Evolutionary conservation across 331 rosid species (phyloP).

Genomic region (Quercus phellos): DNA sequence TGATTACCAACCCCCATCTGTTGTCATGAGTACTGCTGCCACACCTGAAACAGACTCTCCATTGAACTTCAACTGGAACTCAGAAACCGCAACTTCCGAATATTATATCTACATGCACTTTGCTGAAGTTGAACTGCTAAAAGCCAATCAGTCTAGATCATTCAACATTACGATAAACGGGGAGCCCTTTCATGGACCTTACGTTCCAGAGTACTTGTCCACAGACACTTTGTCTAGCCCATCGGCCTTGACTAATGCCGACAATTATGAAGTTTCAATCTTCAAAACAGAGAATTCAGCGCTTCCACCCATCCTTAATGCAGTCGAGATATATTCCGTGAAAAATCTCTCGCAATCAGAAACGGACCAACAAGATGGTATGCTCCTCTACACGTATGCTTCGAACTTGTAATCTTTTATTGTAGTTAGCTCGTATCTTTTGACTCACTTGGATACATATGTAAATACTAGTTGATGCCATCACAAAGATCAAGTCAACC

Average conservation of each 20-base stretch:
- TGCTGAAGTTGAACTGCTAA: too few species aligned
- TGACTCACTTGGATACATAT: background rate
- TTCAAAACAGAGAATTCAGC: constrained; percentile 22
- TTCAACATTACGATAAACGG: too few species aligned
- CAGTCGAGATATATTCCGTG: constrained; percentile 26
- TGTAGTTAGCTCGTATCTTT: background rate
- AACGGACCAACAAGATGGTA: background rate
- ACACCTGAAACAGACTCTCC: too few species aligned
- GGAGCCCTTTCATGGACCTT: accelerated
- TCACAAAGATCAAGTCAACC: too few species aligned
- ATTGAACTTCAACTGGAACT: too few species aligned
- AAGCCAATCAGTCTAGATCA: too few species aligned
- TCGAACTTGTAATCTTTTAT: too few species aligned
- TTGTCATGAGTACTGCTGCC: constrained; percentile 2
- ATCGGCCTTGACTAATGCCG: background rate
- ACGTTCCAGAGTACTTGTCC: too few species aligned
- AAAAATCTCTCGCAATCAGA: constrained; percentile 29
- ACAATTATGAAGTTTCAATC: constrained; percentile 10
- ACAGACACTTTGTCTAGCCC: background rate
- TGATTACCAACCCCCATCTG: background rate
- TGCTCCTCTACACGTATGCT: background rate
- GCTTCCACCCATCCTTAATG: constrained; percentile 53
- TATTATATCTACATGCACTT: too few species aligned
- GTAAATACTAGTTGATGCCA: constrained; percentile 2
- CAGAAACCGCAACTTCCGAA: too few species aligned